These are phyloP conservation scores for Ceratocystis harringtonii DNA, from an alignment of 2,329 filamentous ascomycete genomes.

Conservation along the genomic window DNA sequence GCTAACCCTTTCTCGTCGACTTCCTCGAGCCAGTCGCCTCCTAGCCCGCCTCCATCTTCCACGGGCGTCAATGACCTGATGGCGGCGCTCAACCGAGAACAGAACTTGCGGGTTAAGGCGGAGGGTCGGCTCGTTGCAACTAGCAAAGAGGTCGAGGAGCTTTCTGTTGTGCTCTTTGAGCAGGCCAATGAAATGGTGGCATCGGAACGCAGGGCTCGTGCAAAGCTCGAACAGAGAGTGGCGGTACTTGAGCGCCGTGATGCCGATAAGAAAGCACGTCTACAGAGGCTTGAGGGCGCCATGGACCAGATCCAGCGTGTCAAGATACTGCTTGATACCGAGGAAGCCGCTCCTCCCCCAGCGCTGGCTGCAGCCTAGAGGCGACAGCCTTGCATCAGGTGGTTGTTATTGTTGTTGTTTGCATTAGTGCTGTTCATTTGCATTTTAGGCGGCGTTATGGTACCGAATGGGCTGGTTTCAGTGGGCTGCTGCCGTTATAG, in stretches of 20 bases:
- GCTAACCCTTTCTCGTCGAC: constrained; percentile 22
- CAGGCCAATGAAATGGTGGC: constrained; percentile 84
- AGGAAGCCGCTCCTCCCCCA: constrained; percentile 17
- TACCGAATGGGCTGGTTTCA: not conserved
- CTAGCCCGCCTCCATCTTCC: constrained; percentile 19
- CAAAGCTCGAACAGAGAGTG: constrained; percentile 56
- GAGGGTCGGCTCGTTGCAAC: constrained; percentile 53
- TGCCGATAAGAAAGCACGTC: constrained; percentile 48
- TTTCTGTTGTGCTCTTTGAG: constrained; percentile 60
- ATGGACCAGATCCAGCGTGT: constrained; percentile 58
- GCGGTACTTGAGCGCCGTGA: constrained; percentile 55
- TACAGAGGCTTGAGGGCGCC: constrained; percentile 58
- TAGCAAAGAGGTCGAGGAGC: constrained; percentile 60
- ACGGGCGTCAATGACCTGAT: constrained; percentile 33
- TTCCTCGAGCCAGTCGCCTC: constrained; percentile 25
- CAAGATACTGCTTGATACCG: constrained; percentile 39
- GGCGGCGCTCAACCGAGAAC: constrained; percentile 50
- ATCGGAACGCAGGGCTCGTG: constrained; percentile 53
- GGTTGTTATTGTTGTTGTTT: not conserved
- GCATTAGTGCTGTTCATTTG: not conserved
- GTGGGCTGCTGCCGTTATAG: not conserved
- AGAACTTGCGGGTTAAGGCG: constrained; percentile 49
- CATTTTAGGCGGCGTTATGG: not conserved
- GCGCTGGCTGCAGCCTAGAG: constrained; percentile 17
- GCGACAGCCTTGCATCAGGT: not conserved